Base-by-base conservation (phyloP, 2,329 filamentous ascomycete genomes). In the Nectriaceae sp. region DNA sequence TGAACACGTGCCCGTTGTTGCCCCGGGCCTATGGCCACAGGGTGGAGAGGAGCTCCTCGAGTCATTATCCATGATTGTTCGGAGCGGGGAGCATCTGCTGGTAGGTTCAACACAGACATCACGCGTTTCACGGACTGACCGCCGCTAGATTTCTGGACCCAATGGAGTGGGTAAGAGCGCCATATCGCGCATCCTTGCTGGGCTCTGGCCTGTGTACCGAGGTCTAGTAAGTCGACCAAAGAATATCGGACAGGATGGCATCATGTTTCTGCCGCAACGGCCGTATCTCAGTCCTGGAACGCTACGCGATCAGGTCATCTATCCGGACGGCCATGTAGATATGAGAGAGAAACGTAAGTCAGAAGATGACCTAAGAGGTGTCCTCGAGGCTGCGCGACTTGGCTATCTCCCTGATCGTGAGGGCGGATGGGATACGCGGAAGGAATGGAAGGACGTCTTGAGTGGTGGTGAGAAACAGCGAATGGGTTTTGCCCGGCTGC, bases 401-500 rank as follows among this genome's bases (percentile, higher is more conserved):
- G 93, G 91, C 4, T 97, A 99, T 68, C 79, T 99, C 1, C 89
- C 90, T 2, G 85, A 92, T 41, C 85, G 94, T 15, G 94, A 99
- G 75, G 94, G 94, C 33, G 94, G 94, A 13, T 97, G 91, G 91
- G 90, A 99, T 65, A 94, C 90, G 4, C 83, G 90, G 47, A 97
- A 99, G 71, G 92, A 96, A 66, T 99, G 94, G 94, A 97, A 97
- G 72, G 93, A 97, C 60, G 90, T 99, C 4, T 78, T 99, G n/a
- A 93, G 88, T 56, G 94, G 94, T 33, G 94, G 94, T 11, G 94
- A 99, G 77, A 99, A 99, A 75, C 94, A 99, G 73, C 80, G 94
- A 19, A 90, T 99, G 82, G 90, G 84, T 0, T 90, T 99, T 61
- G 93, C 95, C 4, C 78, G 94, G 38, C 69, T 99, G 42, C 75